phyloP scores from a whole-genome alignment of 164 flowering plant genomes.

The Chimonanthus salicifolius region DNA sequence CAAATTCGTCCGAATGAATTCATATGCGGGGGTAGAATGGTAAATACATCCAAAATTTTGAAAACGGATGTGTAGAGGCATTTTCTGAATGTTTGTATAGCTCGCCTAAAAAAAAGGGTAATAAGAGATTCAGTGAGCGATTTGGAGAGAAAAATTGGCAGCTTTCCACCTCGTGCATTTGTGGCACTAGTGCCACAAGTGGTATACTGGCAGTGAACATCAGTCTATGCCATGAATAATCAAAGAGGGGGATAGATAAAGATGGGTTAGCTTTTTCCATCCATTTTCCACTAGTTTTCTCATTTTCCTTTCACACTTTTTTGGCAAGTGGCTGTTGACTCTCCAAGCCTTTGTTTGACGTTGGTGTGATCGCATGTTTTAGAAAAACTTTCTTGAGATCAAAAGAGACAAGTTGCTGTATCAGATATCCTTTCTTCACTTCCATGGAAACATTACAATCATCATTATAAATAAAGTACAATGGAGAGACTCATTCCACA shows the following conservation, averaged over 20 bases:
- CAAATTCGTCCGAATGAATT: no score
- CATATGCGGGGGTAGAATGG: no score
- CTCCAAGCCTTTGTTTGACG: conserved; percentile 1
- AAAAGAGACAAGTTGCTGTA: conserved; percentile 10
- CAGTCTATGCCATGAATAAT: background rate
- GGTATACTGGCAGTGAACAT: background rate
- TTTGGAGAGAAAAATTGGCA: background rate
- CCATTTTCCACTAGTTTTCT: background rate
- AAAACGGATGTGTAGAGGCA: no score
- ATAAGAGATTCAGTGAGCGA: background rate
- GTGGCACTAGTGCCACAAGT: background rate
- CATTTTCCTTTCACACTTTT: background rate
- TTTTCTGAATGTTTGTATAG: no score
- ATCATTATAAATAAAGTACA: background rate
- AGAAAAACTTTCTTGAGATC: conserved; percentile 3
- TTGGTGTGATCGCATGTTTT: conserved; percentile 11
- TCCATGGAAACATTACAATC: conserved; percentile 1
- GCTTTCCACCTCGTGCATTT: background rate
- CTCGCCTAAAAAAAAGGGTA: no score
- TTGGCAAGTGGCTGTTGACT: conserved; percentile 8
- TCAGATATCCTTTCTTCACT: conserved; percentile 1
- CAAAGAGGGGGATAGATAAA: background rate
- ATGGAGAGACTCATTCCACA: background rate
- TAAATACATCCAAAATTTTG: no score
- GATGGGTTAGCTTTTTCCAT: background rate